Base-by-base conservation (phyloP, 192 early-diverging fungal genomes). In the Rhizophlyctis rosea region DNA sequence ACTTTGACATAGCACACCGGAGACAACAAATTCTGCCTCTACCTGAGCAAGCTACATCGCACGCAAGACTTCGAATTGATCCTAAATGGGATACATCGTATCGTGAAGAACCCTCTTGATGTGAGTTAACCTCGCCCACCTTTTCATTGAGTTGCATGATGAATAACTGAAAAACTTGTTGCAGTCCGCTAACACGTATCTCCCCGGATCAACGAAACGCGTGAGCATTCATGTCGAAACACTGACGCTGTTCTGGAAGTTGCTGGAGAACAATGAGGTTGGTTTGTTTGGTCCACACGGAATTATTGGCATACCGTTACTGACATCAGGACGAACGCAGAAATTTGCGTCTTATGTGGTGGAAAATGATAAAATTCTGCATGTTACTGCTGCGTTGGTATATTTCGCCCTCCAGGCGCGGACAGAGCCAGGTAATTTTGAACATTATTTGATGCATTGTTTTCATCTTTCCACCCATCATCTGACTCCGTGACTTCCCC, bases 231-330 rank as follows among this genome's bases (percentile, higher is more conserved):
- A 84, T 33, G 59, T 75, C 32, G 91, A 95, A 67, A 81, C 85
- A 0, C 69, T 91, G 51, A 89, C 92, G 83, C 66, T 95, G 25
- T 86, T 91, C 47, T 96, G 94, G 94, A 80, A 86, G 61, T 69
- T 93, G 9, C 62, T 95, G 28, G 90, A 93, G 49, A 70, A 79
- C 50, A 96, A 96, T 69, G 78, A 81, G 56, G 90, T 90, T 70
- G 34, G 63, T 67, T 11, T n/a, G n/a, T n/a, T n/a, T n/a, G n/a
- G n/a, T n/a, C n/a, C 1, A 35, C 21, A 27, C 29, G 44, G 5
- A 9, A 16, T 4, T 64, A 61, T 21, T 44, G 24, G 34, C 3
- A 75, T 24, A 27, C 9, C 3, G 27, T n/a, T 25, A 14, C 33
- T 63, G 25, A 25, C 23, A 39, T 25, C 34, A 3, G 21, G 27